Percentiles rank a stretch among this genome's conserved stretches.
phyloP scores from a whole-genome alignment of 331 rosid genomes.

The Stylosanthes scabra region DNA sequence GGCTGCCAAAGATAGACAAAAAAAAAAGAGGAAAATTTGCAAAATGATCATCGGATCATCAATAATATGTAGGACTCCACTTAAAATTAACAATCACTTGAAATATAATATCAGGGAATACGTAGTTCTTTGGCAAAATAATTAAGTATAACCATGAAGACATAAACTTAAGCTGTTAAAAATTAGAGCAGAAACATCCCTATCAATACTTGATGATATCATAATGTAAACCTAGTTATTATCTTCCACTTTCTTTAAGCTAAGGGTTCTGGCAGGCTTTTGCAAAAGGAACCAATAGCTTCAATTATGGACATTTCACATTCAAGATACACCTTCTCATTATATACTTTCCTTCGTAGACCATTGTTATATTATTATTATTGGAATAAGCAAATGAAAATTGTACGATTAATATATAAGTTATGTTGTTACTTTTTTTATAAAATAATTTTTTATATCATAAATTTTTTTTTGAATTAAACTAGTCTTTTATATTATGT shows the following conservation, averaged over 20 bases:
- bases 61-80: constrained; percentile 38
- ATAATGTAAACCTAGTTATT: constrained; percentile 43
- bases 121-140: constrained; percentile 27
- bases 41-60: constrained; percentile 28
- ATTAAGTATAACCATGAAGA: constrained; percentile 25
- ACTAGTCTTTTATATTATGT: too few species aligned
- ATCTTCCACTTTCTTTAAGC: constrained; percentile 47
- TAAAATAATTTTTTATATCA: too few species aligned
- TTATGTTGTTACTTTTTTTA: too few species aligned
- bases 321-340: constrained; percentile 12
- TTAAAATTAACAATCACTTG: constrained; percentile 35
- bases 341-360: too few species aligned
- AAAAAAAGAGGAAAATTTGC: constrained; percentile 13
- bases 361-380: too few species aligned
- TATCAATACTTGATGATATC: constrained; percentile 40
- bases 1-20: constrained; percentile 16
- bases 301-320: constrained; percentile 35
- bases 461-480: too few species aligned
- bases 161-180: constrained; percentile 28
- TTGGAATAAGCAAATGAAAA: too few species aligned
- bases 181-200: constrained; percentile 44
- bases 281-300: constrained; percentile 35
- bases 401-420: too few species aligned
- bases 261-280: constrained; percentile 39
- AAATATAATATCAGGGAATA: constrained; percentile 34